Evolutionary conservation across 1,284 basidiomycete species (phyloP), one percentile per base, ranked within the genome.

Genomic region (Trichosporon coremiiforme): DNA sequence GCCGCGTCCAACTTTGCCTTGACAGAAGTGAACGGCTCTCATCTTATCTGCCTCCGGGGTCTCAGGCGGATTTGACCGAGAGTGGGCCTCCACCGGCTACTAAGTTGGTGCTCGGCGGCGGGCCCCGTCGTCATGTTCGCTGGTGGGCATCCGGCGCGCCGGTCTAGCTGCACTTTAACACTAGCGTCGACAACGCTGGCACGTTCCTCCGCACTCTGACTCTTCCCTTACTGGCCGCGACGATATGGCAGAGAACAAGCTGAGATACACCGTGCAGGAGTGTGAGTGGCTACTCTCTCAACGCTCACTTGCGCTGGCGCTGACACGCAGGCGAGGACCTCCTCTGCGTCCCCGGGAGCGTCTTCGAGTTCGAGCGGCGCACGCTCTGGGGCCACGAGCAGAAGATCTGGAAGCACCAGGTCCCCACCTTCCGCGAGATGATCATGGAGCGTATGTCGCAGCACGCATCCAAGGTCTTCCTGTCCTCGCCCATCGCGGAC

Each of bases 401-500:
- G 25, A 36, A 47, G 10, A 50, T 63, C 8, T 68, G 67, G 67
- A 57, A 53, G 47, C 62, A 64, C 60, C 41, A 38, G 6, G 60
- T 47, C n/a, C 60, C 25, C 29, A 57, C 57, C 25, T 67, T 67
- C 36, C 36, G 36, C 3, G 25, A 15, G 38, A 35, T 64, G 36
- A 64, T 64, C 45, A n/a, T 33, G 13, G 36, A 13, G 25, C 17
- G 15, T 1, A 60, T 64, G 55, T 25, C 66, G 2, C 6, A n/a
- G 33, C 41, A 57, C 63, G 64, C 33, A 8, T 10, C 35, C 3
- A 33, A 45, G 65, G 50, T 22, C 47, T 79, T 82, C 74, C 45
- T 82, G 33, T 82, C 79, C 3, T 75, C 77, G 12, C 79, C 80
- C 2, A 41, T 75, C 2, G 68, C 68, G 38, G 65, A 55, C 53